phyloP scores from a whole-genome alignment of 1,284 basidiomycete species.

The Moesziomyces antarcticus region DNA sequence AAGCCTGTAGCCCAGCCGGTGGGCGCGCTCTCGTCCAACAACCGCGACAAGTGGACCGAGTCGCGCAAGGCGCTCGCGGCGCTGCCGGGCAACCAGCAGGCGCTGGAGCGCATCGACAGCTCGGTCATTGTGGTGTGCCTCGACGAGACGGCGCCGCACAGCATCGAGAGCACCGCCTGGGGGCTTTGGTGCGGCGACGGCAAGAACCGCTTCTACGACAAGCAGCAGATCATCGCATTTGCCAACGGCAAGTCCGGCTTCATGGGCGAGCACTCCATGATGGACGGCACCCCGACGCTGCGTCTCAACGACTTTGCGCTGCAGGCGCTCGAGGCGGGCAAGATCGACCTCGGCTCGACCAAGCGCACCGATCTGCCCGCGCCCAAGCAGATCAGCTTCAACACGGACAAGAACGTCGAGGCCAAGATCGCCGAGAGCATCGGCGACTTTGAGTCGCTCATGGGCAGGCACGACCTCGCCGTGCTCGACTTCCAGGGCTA shows the following conservation, averaged over 20 bases:
- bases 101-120: conserved; percentile 86
- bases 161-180: conserved; percentile 78
- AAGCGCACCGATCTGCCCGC: conserved; percentile 72
- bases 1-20: conserved; percentile 74
- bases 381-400: conserved; percentile 79
- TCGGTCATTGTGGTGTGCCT: conserved; percentile 88
- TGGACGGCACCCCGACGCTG: conserved; percentile 95
- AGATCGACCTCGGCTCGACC: conserved; percentile 75
- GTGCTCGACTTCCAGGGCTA: conserved; percentile 89
- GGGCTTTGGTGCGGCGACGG: conserved; percentile 91
- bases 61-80: conserved; percentile 73
- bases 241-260: conserved; percentile 95
- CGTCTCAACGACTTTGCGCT: conserved; percentile 95
- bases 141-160: conserved; percentile 82
- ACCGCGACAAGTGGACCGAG: conserved; percentile 90
- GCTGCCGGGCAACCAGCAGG: conserved; percentile 75
- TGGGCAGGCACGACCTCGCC: conserved; percentile 82
- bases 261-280: conserved; percentile 92
- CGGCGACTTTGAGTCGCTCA: conserved; percentile 79
- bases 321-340: conserved; percentile 80
- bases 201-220: conserved; percentile 94
- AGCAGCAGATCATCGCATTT: conserved; percentile 79
- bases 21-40: conserved; percentile 86
- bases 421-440: conserved; percentile 74
- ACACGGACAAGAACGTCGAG: conserved; percentile 73